phyloP scores from a whole-genome alignment of 176 grass and related monocot species.

The Aegilops longissima region DNA sequence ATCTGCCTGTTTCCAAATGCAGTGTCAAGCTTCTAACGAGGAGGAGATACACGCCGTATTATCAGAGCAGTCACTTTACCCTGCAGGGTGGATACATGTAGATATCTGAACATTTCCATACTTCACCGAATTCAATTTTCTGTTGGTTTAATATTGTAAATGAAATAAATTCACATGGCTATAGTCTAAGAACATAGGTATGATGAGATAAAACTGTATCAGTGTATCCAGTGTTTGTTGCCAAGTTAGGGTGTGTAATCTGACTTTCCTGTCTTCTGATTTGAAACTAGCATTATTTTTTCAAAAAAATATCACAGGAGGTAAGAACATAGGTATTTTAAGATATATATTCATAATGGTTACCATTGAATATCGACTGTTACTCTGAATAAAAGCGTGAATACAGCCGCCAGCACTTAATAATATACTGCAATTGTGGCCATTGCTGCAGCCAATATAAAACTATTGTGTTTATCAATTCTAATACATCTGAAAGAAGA shows the following conservation, averaged over 20 bases:
- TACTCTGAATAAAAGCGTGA: not conserved
- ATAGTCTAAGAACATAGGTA: conserved; percentile 10
- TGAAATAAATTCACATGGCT: not conserved
- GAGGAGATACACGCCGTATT: conserved; percentile 92
- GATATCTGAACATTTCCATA: conserved; percentile 19
- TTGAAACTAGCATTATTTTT: not conserved
- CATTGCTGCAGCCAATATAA: not conserved
- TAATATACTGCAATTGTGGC: not conserved
- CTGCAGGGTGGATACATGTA: conserved; percentile 99
- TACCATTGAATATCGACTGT: not conserved
- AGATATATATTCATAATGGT: not conserved
- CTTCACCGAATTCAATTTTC: not conserved
- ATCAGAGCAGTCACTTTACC: conserved; percentile 81
- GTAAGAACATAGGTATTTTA: not conserved
- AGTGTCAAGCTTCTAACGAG: conserved; percentile 93
- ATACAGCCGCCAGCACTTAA: not conserved
- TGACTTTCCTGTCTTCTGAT: not conserved
- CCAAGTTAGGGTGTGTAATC: not conserved
- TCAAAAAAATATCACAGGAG: not conserved
- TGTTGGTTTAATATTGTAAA: conserved; percentile 11
- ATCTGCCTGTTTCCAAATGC: not conserved
- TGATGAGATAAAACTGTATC: not conserved
- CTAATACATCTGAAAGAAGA: not conserved
- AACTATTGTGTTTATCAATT: not conserved
- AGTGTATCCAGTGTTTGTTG: not conserved